phyloP scores from a whole-genome alignment of 1,284 basidiomycete species.

The Ustilago loliicola region DNA sequence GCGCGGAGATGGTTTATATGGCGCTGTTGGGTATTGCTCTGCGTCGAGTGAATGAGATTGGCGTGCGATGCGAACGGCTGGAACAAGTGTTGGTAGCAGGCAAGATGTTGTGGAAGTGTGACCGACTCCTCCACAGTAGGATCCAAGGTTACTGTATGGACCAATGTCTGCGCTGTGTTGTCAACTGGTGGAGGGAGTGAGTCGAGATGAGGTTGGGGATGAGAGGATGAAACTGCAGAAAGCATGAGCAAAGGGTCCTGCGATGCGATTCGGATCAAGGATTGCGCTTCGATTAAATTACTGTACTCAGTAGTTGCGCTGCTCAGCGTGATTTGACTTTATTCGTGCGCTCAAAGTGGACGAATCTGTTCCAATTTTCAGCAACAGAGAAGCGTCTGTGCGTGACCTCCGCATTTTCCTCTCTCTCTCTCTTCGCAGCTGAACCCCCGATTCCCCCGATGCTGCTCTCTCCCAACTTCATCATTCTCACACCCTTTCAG shows the following conservation, averaged over 20 bases:
- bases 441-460: conserved; percentile 13
- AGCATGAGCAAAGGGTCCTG: background rate
- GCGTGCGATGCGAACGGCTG: background rate
- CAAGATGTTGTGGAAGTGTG: no score
- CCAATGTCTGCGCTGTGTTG: background rate
- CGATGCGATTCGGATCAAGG: background rate
- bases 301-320: background rate
- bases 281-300: no score
- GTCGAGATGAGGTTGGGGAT: no score
- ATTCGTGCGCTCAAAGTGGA: background rate
- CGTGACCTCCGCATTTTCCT: conserved; percentile 4
- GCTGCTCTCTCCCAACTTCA: no score
- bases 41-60: background rate
- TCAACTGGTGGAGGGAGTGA: background rate
- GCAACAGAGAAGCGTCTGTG: background rate
- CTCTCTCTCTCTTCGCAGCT: no score
- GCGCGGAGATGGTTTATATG: background rate
- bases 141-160: no score
- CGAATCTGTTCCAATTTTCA: background rate
- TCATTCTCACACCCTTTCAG: background rate
- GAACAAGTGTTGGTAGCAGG: no score
- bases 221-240: background rate
- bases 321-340: background rate
- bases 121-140: no score
- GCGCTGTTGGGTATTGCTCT: no score